Base-by-base conservation (phyloP, 2,329 filamentous ascomycete genomes). In the Zymoseptoria passerinii region DNA sequence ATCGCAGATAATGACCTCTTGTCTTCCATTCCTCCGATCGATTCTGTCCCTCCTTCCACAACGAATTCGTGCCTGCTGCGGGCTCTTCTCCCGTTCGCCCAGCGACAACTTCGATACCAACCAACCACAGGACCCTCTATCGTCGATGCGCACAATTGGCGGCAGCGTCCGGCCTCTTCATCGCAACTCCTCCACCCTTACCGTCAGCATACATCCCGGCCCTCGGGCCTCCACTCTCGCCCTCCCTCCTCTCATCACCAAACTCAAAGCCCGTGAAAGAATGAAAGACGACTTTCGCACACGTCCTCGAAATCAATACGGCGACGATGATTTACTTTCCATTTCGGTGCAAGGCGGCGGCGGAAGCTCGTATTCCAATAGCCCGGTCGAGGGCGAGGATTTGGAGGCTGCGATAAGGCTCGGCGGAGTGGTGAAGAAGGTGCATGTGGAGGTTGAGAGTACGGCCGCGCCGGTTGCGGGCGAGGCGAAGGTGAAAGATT, bases 1-100 rank as follows among this genome's bases (percentile, higher is more conserved):
- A 40, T 52, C 10, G 8, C 53, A 63, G 61, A 63, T 63, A 40
- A 63, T 63, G 48, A 63, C 61, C 4, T 63, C 61, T 19, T 63
- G 59, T 40, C 59, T 63, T n/a, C 61, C 61, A n/a, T 57, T 63
- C 16, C 53, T 63, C 7, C 57, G 61, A 13, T 59, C 61, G 9
- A 28, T 63, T 28, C 55, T 63, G 9, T 55, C 55, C 13, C 57
- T 56, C 16, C 23, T 63, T 2, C 61, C 61, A 7, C 61, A 44
- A 13, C 58, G 58, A 19, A 55, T 63, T 44, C 55, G 61, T 23
- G 56, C 59, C 3, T 55, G 61, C 28, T 51, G 61, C 10, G 59
- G 54, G 0, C 28, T 61, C 23, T 29, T 56, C 20, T 59, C 20
- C 20, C 19, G 23, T 3, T 8, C n/a, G 50, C 23, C 59, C 4